Conservation (phyloP, 1,284 basidiomycete genomes). For the Cryptococcus maquisensis region DNA sequence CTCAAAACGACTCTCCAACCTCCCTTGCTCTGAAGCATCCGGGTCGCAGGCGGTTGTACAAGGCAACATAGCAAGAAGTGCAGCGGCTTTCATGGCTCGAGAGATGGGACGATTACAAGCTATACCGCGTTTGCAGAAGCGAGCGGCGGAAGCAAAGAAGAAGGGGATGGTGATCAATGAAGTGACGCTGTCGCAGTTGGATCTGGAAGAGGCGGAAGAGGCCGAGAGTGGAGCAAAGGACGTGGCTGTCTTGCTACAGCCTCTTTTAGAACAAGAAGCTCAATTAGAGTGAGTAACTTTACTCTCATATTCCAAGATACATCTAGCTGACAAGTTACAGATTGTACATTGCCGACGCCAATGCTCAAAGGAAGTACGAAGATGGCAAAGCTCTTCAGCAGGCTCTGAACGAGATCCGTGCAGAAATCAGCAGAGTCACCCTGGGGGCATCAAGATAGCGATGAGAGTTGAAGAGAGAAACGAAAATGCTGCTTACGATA, state of each 20-base stretch:
- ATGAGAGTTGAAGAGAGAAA: too few relatives aligned
- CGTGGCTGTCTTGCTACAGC: constrained; percentile 68
- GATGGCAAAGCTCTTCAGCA: constrained; percentile 71
- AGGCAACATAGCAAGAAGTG: constrained; percentile 69
- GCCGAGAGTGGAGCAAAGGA: constrained; percentile 52
- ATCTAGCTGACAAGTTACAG: constrained; percentile 10
- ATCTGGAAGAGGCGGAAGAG: constrained; percentile 13
- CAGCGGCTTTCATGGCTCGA: constrained; percentile 77
- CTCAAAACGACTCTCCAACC: constrained; percentile 71
- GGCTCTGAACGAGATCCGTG: constrained; percentile 71
- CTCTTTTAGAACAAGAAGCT: constrained; percentile 83
- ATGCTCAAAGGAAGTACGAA: constrained; percentile 79
- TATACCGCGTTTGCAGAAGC: constrained; percentile 58
- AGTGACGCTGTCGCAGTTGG: constrained; percentile 15
- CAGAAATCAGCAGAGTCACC: constrained; percentile 67
- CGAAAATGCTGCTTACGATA: too few relatives aligned
- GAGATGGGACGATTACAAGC: constrained; percentile 52
- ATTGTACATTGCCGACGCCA: constrained; percentile 62
- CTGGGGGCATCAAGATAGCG: constrained; percentile 4
- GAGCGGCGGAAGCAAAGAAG: constrained; percentile 25
- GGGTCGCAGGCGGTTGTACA: constrained; percentile 80
- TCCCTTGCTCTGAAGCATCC: constrained; percentile 59
- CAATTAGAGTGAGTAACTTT: constrained; percentile 60
- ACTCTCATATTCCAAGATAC: not conserved
- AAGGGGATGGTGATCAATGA: constrained; percentile 27